A percentile compares a stretch with the other conserved stretches of the same genome.
phyloP scores from a whole-genome alignment of 495 filamentous ascomycete species.

The Lophiostoma macrostomum region DNA sequence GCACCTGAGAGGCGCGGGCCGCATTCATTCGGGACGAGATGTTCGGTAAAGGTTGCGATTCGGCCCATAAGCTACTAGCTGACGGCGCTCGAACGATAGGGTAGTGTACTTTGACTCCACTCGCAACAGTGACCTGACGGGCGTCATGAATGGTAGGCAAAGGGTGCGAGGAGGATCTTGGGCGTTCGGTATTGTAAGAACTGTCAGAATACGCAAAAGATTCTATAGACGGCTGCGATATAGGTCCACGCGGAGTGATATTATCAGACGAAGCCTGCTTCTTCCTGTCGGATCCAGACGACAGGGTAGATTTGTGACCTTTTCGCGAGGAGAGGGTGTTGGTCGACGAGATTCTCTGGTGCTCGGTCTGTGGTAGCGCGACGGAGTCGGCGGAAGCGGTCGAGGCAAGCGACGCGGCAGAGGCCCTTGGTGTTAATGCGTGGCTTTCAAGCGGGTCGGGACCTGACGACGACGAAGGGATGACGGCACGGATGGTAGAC shows the following conservation, averaged over 20 bases:
- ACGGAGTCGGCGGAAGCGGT: slow-evolving; percentile 33
- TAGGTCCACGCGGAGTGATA: slow-evolving; percentile 13
- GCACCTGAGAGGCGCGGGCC: slow-evolving; percentile 28
- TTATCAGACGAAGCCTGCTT: slow-evolving; percentile 32
- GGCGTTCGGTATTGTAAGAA: slow-evolving; percentile 21
- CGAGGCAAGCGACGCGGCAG: slow-evolving; percentile 36
- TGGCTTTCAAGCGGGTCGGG: slow-evolving; percentile 13
- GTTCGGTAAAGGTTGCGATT: slow-evolving; percentile 31
- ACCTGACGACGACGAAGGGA: slow-evolving; percentile 30
- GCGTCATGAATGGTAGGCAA: slow-evolving; percentile 30
- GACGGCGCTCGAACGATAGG: slow-evolving; percentile 35
- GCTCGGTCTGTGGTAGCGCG: slow-evolving; percentile 1
- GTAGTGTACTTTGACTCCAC: slow-evolving; percentile 35
- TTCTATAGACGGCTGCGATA: slow-evolving; percentile 27
- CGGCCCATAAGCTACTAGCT: slow-evolving; percentile 36
- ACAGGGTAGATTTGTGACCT: slow-evolving; percentile 21
- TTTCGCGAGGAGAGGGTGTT: slow-evolving; percentile 6
- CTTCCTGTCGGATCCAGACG: slow-evolving; percentile 27
- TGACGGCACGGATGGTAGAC: slow-evolving; percentile 33
- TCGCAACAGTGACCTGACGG: slow-evolving; percentile 30
- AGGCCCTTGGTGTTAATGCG: slow-evolving; percentile 33
- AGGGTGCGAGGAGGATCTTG: slow-evolving; percentile 29
- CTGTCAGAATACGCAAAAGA: slow-evolving; percentile 27
- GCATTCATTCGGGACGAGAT: slow-evolving; percentile 38
- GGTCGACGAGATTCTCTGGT: slow-evolving; percentile 27